These are phyloP conservation scores for Tetrapisispora fleetii DNA, from an alignment of 805 yeast genomes.

Conservation along the genomic window DNA sequence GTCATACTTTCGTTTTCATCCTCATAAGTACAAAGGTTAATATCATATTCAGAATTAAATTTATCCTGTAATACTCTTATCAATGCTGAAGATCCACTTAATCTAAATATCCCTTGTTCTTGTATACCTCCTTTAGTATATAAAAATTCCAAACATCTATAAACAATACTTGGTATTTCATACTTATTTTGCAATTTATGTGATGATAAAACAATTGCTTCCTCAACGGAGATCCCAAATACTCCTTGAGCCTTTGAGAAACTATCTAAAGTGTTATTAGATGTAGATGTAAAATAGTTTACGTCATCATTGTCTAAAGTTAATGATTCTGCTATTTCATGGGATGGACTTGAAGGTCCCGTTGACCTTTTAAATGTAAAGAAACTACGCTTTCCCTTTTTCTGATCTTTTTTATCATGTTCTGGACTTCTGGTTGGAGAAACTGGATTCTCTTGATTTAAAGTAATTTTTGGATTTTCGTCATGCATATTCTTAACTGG, in stretches of 20 bases:
- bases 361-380: conserved; percentile 44
- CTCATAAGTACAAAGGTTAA: conserved; percentile 44
- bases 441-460: background rate
- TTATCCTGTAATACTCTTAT: conserved; percentile 58
- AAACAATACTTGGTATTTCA: conserved; percentile 61
- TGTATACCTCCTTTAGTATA: conserved; percentile 57
- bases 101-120: conserved; percentile 85
- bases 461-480: background rate
- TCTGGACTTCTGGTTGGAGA: conserved; percentile 1
- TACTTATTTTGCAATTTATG: conserved; percentile 30
- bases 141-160: conserved; percentile 62
- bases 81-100: conserved; percentile 78
- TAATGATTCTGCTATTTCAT: background rate
- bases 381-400: conserved; percentile 38
- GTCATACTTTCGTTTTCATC: conserved; percentile 4
- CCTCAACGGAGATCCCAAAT: conserved; percentile 56
- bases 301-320: conserved; percentile 34
- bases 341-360: conserved; percentile 1
- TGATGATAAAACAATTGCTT: conserved; percentile 44
- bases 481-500: background rate
- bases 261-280: background rate
- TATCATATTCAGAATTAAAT: conserved; percentile 60
- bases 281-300: conserved; percentile 20
- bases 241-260: conserved; percentile 35
- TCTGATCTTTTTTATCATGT: conserved; percentile 1